Percentiles rank a stretch among this genome's conserved stretches.
phyloP scores from a whole-genome alignment of 73 alveolate genomes.

The Stentor coeruleus region DNA sequence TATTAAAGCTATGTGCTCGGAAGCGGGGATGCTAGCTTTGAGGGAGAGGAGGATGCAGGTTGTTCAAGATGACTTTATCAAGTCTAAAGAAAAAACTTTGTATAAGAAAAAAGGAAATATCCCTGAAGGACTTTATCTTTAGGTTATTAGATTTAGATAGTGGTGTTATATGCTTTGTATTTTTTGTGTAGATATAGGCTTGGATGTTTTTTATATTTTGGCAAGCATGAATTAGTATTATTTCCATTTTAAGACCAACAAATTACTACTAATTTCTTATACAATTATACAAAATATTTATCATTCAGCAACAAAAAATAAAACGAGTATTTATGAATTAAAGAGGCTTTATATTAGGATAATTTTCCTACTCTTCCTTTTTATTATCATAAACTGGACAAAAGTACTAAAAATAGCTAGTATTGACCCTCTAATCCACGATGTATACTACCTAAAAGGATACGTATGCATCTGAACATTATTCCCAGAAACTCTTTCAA shows the following conservation, averaged over 20 bases:
- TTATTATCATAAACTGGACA: conserved; percentile 56
- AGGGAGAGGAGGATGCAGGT: conserved; percentile 99
- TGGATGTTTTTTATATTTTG: too few relatives aligned
- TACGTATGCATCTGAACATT: conserved; percentile 62
- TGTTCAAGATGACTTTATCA: conserved; percentile 88
- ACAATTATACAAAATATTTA: too few relatives aligned
- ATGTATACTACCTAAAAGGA: conserved; percentile 60
- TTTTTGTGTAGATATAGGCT: too few relatives aligned
- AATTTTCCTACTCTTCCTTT: conserved; percentile 61
- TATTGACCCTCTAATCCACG: conserved; percentile 82
- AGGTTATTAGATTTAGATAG: too few relatives aligned
- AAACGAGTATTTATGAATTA: conserved; percentile 38
- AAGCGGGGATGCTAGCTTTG: conserved; percentile 98
- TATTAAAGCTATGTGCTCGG: conserved; percentile 98
- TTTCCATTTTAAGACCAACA: too few relatives aligned
- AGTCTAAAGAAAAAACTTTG: conserved; percentile 98
- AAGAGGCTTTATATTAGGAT: conserved; percentile 46
- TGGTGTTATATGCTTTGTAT: too few relatives aligned
- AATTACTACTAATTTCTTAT: too few relatives aligned
- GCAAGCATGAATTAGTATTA: too few relatives aligned
- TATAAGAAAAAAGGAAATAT: conserved; percentile 97
- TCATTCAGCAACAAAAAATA: too few relatives aligned
- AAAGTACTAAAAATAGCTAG: conserved; percentile 70
- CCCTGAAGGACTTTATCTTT: conserved; percentile 98
- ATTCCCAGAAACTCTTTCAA: conserved; percentile 47